Evolutionary conservation across 2,329 filamentous ascomycete genomes (phyloP).

Genomic region (Colletotrichum higginsianum): DNA sequence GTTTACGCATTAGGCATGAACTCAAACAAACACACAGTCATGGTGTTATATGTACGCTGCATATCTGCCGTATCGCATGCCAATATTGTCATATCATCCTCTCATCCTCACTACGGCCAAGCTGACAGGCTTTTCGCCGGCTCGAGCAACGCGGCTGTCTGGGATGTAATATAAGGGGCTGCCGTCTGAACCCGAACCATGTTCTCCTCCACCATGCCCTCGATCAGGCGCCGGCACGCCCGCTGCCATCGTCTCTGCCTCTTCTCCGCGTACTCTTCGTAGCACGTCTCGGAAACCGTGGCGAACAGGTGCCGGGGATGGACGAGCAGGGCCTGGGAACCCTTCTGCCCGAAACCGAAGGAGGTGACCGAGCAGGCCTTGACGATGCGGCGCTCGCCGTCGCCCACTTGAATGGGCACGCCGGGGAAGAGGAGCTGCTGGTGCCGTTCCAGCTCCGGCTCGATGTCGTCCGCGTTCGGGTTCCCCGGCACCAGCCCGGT

Average conservation of each 20-base stretch:
- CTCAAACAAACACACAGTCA: too few species aligned
- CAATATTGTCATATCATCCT: too few species aligned
- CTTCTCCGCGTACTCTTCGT: constrained; percentile 16
- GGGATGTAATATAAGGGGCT: too few species aligned
- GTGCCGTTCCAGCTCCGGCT: constrained; percentile 48
- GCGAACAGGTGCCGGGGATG: constrained; percentile 54
- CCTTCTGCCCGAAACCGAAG: constrained; percentile 63
- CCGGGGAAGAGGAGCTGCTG: constrained; percentile 53
- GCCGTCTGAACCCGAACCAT: too few species aligned
- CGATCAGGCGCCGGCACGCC: too few species aligned
- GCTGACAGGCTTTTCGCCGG: too few species aligned
- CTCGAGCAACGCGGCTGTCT: too few species aligned
- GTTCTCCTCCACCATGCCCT: too few species aligned
- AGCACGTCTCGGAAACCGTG: constrained; percentile 43
- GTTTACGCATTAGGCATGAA: too few species aligned
- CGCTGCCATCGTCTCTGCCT: constrained; percentile 3
- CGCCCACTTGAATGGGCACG: constrained; percentile 43
- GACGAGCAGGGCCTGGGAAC: constrained; percentile 54
- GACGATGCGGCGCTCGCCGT: constrained; percentile 31
- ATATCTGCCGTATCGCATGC: too few species aligned
- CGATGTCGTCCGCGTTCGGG: constrained; percentile 55
- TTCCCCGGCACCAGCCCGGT: constrained; percentile 54
- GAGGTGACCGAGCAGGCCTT: constrained; percentile 57
- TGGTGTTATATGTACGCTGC: too few species aligned
- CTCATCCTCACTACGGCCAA: too few species aligned